phyloP scores from a whole-genome alignment of 371 early-diverging fungal species.

The Syncephalastrum sp. region DNA sequence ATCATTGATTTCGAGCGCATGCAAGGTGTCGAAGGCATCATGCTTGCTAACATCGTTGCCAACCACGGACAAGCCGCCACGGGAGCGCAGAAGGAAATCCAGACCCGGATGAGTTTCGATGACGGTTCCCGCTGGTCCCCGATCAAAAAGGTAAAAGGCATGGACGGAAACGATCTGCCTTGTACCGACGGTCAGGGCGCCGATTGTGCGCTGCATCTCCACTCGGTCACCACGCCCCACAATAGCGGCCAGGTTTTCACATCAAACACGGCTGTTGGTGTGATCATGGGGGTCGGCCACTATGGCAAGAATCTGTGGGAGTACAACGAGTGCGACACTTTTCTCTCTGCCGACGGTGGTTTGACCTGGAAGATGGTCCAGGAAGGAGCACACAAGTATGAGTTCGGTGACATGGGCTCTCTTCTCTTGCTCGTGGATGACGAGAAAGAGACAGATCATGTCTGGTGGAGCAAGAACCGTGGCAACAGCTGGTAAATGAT shows the following conservation, averaged over 20 bases:
- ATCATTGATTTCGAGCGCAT: slow-evolving; percentile 90
- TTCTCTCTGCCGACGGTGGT: slow-evolving; percentile 84
- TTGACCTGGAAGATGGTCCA: slow-evolving; percentile 76
- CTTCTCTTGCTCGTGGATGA: slow-evolving; percentile 77
- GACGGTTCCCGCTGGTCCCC: slow-evolving; percentile 81
- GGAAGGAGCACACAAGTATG: slow-evolving; percentile 87
- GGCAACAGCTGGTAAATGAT: slow-evolving; percentile 75
- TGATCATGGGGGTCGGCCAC: slow-evolving; percentile 89
- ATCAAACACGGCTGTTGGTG: slow-evolving; percentile 75
- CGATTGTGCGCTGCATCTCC: slow-evolving; percentile 80
- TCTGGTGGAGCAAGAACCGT: slow-evolving; percentile 80
- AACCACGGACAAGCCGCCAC: slow-evolving; percentile 63
- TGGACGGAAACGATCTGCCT: slow-evolving; percentile 29
- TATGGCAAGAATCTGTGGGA: slow-evolving; percentile 72
- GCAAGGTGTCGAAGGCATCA: slow-evolving; percentile 79
- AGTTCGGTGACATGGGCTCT: slow-evolving; percentile 86
- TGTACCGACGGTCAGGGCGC: slow-evolving; percentile 36
- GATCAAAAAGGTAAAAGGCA: slow-evolving; percentile 43
- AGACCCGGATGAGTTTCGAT: slow-evolving; percentile 86
- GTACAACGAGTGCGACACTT: slow-evolving; percentile 81
- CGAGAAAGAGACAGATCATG: slow-evolving; percentile 61
- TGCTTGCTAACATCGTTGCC: slow-evolving; percentile 79
- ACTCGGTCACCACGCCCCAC: slow-evolving; percentile 73
- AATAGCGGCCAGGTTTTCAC: slow-evolving; percentile 74
- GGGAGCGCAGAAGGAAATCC: slow-evolving; percentile 57